Base-by-base conservation (phyloP, 2,329 filamentous ascomycete species). In the Cladosporium halotolerans region DNA sequence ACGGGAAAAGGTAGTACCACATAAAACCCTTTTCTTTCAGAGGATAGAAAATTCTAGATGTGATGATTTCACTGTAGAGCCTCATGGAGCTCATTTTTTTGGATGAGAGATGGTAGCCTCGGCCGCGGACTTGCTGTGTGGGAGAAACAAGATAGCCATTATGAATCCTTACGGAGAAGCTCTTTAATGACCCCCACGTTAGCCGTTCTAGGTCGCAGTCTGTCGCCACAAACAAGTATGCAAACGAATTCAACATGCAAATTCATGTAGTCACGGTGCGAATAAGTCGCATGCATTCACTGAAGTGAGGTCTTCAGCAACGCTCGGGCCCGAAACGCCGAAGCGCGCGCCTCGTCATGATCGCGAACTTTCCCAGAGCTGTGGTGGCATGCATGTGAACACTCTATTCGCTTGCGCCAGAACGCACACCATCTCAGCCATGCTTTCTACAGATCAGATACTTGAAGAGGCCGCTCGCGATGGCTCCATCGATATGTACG, bases 401-500 rank as follows among this genome's bases (percentile, higher is more conserved):
- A 14, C n/a, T 14, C n/a, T 11, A 36, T 23, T 34, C n/a, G 6
- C 28, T 52, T 65, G 63, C 63, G 63, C 57, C 62, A 52, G 47
- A 47, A 18, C 13, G 14, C 28, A 57, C 53, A 53, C 7, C 45
- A 42, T 50, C 36, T 8, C 46, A 38, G 58, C 14, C 38, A 68
- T 66, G 64, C 42, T 59, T 31, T 66, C 65, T 28, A 64, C 52
- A 62, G 78, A 83, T 62, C 72, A 75, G 58, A 68, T 80, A 47
- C 73, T 85, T 42, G 75, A 79, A 62, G 66, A 70, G 54, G 79
- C 79, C 59, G 81, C 80, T 64, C 74, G 75, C 63, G 77, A 82
- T 67, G 81, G 81, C 62, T 72, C 75, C 48, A 76, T 84, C 62
- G 78, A 83, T 59, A 72, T 77, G 81, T 84, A 74, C 61, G 78